A percentile compares a stretch with the other conserved stretches of the same genome.
These are phyloP conservation scores for Chalciporus sp. DNA, from an alignment of 1,284 basidiomycete species.

Conservation along the genomic window DNA sequence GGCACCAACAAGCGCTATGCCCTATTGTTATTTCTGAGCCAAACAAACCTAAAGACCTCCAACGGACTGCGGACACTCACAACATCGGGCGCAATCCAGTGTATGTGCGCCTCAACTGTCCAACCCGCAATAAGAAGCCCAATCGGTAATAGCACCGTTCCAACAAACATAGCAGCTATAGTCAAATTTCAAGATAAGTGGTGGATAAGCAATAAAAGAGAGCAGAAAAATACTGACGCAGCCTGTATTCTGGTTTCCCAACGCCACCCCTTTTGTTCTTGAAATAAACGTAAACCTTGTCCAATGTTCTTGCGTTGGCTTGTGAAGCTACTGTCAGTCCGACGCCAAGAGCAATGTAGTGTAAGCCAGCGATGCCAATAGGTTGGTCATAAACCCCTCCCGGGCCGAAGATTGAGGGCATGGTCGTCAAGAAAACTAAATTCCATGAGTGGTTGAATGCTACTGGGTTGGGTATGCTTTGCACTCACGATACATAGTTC, in stretches of 20 bases:
- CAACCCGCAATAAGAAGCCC: constrained; percentile 71
- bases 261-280: constrained; percentile 44
- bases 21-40: constrained; percentile 38
- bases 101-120: constrained; percentile 53
- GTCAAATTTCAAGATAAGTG: constrained; percentile 4
- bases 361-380: constrained; percentile 58
- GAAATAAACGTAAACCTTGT: constrained; percentile 48
- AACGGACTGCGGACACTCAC: constrained; percentile 37
- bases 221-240: constrained; percentile 26
- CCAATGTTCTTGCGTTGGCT: constrained; percentile 49
- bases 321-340: constrained; percentile 49
- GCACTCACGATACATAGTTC: constrained; percentile 55
- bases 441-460: constrained; percentile 11
- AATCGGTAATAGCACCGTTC: constrained; percentile 53
- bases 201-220: background rate
- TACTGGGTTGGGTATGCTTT: background rate
- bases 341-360: constrained; percentile 57
- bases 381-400: constrained; percentile 48
- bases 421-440: constrained; percentile 63
- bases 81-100: constrained; percentile 72
- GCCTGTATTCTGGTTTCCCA: constrained; percentile 51
- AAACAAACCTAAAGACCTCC: background rate
- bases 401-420: constrained; percentile 57
- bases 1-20: constrained; percentile 49
- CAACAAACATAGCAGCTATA: constrained; percentile 61